These are phyloP conservation scores for Ramaria sp. DNA, from an alignment of 768 basidiomycete genomes.

Conservation along the genomic window DNA sequence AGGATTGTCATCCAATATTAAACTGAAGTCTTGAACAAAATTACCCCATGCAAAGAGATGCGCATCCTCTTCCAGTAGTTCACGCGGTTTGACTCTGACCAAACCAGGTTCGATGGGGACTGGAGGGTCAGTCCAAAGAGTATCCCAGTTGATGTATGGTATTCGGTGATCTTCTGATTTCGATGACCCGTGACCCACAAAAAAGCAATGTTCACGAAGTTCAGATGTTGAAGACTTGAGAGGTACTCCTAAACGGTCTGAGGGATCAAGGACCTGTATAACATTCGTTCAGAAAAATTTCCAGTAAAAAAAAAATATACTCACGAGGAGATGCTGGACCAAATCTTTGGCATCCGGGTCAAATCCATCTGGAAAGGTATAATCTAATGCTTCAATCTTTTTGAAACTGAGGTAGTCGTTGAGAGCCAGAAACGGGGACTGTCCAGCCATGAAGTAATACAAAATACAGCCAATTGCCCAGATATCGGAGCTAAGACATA, in stretches of 20 bases:
- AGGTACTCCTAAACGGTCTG: conserved; percentile 10
- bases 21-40: conserved; percentile 4
- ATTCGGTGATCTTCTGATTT: neutral
- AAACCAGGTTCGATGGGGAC: conserved; percentile 14
- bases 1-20: neutral
- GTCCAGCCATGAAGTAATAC: conserved; percentile 33
- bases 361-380: conserved; percentile 31
- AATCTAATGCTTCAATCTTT: conserved; percentile 32
- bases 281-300: neutral
- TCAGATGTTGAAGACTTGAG: conserved; percentile 5
- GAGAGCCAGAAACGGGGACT: conserved; percentile 32
- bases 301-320: conserved; percentile 8
- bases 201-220: conserved; percentile 14
- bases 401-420: conserved; percentile 41
- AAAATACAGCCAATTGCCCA: conserved; percentile 41
- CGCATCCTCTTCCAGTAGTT: neutral
- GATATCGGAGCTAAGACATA: conserved; percentile 26
- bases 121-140: conserved; percentile 14
- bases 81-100: conserved; percentile 1
- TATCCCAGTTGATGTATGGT: conserved; percentile 13
- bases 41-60: neutral
- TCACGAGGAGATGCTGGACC: conserved; percentile 28
- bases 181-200: neutral
- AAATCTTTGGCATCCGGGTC: conserved; percentile 28
- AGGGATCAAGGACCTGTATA: conserved; percentile 12